Evolutionary conservation across 2,329 filamentous ascomycete species (phyloP).

Genomic region (Pseudocercospora fijiensis): DNA sequence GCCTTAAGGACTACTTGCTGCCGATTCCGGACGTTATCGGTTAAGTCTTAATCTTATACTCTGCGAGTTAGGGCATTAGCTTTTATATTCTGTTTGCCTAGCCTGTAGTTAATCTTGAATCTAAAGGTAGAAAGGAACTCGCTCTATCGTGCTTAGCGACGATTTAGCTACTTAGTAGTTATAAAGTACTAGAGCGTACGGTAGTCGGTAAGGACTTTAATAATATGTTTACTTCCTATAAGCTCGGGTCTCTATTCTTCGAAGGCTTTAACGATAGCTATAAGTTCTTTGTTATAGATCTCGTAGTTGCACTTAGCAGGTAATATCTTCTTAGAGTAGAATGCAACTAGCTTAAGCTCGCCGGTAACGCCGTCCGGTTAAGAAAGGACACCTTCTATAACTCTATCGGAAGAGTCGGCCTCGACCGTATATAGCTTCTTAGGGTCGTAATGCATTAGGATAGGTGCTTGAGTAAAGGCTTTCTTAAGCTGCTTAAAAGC

Average conservation of each 20-base stretch:
- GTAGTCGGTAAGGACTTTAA: constrained; percentile 35
- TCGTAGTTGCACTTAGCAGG: constrained; percentile 36
- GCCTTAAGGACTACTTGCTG: background rate
- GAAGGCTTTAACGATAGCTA: constrained; percentile 38
- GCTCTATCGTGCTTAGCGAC: constrained; percentile 30
- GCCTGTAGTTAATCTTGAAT: constrained; percentile 8
- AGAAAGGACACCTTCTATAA: background rate
- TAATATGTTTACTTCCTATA: constrained; percentile 18
- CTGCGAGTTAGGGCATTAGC: background rate
- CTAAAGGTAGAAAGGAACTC: constrained; percentile 13
- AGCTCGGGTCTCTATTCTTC: constrained; percentile 30
- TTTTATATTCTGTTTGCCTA: constrained; percentile 15
- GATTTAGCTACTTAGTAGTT: constrained; percentile 33
- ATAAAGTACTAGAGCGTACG: constrained; percentile 36
- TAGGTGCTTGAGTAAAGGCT: background rate
- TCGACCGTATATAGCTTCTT: background rate
- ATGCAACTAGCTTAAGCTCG: constrained; percentile 24
- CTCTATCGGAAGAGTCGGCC: background rate
- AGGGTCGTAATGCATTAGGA: background rate
- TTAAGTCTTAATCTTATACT: background rate
- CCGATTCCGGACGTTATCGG: background rate
- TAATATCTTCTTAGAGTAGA: constrained; percentile 29
- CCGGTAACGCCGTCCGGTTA: background rate
- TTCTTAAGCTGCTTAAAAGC: background rate
- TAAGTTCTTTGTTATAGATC: constrained; percentile 40